A percentile compares a stretch with the other conserved stretches of the same genome.
phyloP scores from a whole-genome alignment of 179 eudicot genomes.

The Drosera spatulata region DNA sequence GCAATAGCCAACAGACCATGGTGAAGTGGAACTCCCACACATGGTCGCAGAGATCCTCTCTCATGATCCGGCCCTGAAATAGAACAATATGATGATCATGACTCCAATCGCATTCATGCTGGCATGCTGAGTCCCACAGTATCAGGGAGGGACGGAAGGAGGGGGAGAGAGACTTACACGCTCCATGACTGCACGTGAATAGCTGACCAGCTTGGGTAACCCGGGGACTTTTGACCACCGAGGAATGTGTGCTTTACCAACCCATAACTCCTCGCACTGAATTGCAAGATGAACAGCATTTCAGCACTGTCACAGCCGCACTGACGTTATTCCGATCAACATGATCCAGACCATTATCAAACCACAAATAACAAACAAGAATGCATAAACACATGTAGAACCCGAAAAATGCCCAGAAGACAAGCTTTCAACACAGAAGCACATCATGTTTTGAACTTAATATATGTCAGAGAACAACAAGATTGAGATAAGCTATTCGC shows the following conservation, averaged over 20 bases:
- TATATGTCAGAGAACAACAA: no score
- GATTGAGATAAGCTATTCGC: no score
- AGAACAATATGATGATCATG: neutral
- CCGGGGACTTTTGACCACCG: constrained; percentile 44
- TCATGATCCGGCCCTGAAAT: constrained; percentile 51
- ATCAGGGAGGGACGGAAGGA: neutral
- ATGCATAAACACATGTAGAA: no score
- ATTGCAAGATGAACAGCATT: constrained; percentile 2
- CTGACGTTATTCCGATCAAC: no score
- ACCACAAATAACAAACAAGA: no score
- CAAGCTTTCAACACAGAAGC: no score
- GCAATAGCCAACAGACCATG: constrained; percentile 21
- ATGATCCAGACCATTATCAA: no score
- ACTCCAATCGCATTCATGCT: no score
- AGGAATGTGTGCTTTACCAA: constrained; percentile 90
- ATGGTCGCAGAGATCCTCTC: constrained; percentile 80
- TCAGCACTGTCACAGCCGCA: neutral
- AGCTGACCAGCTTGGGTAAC: constrained; percentile 49
- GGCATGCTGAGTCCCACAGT: no score
- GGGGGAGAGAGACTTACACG: constrained; percentile 37
- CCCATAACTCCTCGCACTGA: constrained; percentile 78
- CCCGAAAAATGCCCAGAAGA: no score
- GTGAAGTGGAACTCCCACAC: constrained; percentile 73
- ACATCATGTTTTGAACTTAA: no score
- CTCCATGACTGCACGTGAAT: constrained; percentile 51